Evolutionary conservation across 139 green algal genomes (phyloP).

Genomic region (Tetradesmus lagerheimii): DNA sequence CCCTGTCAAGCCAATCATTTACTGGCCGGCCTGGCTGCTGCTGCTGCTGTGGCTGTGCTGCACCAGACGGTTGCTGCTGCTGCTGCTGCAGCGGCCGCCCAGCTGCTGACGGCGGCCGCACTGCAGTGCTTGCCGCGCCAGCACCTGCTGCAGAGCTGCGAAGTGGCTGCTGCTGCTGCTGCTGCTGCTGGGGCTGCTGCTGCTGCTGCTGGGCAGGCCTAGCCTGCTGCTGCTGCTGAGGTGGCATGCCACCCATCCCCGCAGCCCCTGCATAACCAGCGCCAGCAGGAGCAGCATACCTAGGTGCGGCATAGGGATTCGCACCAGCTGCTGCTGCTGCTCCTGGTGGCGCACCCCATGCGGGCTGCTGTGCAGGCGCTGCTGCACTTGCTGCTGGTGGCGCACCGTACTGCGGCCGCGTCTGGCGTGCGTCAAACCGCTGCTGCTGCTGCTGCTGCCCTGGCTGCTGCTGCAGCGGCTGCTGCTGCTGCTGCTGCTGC

Average conservation of each 20-base stretch:
- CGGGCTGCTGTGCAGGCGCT: constrained; percentile 1
- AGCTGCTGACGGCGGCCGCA: neutral
- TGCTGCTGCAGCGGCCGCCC: neutral
- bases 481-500: neutral
- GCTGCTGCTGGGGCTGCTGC: neutral
- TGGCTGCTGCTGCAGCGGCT: constrained; percentile 6
- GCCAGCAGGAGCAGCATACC: neutral
- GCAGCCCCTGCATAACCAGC: neutral
- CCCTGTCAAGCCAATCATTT: constrained; percentile 49
- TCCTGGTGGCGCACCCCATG: neutral
- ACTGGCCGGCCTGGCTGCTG: constrained; percentile 10
- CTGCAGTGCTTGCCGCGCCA: neutral
- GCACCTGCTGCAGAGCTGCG: constrained; percentile 14
- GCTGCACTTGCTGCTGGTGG: constrained; percentile 36
- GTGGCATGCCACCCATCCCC: neutral
- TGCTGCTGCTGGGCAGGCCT: neutral
- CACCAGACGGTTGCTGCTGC: constrained; percentile 36
- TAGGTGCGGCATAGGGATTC: constrained; percentile 16
- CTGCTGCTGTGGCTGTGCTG: neutral
- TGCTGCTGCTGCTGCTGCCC: neutral
- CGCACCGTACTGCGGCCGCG: constrained; percentile 20
- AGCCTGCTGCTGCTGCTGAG: constrained; percentile 17
- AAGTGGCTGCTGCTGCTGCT: neutral
- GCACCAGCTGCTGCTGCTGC: constrained; percentile 36
- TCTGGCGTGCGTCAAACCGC: constrained; percentile 6